Percentiles rank a stretch among this genome's conserved stretches.
These are phyloP conservation scores for Amphibolis antarctica DNA, from an alignment of 106 monocot genomes.

Conservation along the genomic window DNA sequence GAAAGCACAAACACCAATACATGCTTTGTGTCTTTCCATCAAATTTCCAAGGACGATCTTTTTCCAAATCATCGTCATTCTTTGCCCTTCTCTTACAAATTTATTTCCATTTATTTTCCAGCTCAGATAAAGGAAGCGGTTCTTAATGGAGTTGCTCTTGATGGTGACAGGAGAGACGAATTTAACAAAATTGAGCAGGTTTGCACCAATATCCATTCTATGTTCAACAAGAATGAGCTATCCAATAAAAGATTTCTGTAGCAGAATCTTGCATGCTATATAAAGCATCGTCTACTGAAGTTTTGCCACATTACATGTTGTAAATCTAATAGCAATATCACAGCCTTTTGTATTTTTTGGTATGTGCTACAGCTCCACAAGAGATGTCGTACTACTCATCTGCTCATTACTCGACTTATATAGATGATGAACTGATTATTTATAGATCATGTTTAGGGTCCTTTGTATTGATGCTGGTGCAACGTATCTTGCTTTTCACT, in stretches of 20 bases:
- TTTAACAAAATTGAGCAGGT: constrained; percentile 98
- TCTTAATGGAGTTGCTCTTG: constrained; percentile 92
- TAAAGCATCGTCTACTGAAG: no score
- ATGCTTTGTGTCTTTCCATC: not conserved
- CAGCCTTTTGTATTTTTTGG: no score
- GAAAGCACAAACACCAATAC: no score
- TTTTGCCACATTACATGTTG: no score
- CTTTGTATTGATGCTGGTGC: not conserved
- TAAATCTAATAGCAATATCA: no score
- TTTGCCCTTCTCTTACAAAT: not conserved
- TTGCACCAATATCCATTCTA: not conserved
- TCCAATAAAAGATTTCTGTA: no score
- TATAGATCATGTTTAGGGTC: not conserved
- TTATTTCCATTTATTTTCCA: constrained; percentile 17
- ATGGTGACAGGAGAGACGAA: constrained; percentile 66
- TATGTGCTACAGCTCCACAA: no score
- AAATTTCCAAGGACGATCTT: not conserved
- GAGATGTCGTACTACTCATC: no score
- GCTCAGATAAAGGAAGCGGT: constrained; percentile 94
- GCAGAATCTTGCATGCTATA: no score
- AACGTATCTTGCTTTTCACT: not conserved
- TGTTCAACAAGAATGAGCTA: not conserved
- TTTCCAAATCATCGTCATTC: not conserved
- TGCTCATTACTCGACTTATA: not conserved
- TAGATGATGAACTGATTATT: not conserved